Conservation (phyloP, 441 rosid genomes). For the Mallotus japonicus region DNA sequence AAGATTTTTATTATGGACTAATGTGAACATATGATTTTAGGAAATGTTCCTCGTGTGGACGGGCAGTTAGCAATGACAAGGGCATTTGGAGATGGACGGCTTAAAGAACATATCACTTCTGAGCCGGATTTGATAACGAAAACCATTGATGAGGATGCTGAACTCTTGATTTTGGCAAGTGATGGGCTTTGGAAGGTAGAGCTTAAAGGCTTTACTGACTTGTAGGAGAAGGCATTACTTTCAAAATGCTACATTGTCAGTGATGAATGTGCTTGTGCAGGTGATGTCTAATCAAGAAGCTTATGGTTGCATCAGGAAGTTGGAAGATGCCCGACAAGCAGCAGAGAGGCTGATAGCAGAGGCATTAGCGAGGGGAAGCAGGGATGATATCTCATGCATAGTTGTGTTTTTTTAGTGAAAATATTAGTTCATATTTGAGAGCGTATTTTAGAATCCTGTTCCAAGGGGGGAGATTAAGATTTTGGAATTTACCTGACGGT, state of each 20-base stretch:
- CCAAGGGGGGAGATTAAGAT: no score
- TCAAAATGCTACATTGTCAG: no score
- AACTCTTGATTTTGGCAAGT: conserved; percentile 50
- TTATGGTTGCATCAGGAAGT: conserved; percentile 23
- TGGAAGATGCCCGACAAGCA: conserved; percentile 33
- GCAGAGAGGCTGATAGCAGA: conserved; percentile 32
- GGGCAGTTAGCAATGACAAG: conserved; percentile 49
- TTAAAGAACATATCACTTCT: conserved; percentile 47
- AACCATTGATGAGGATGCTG: conserved; percentile 15
- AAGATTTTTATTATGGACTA: no score
- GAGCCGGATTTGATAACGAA: conserved; percentile 32
- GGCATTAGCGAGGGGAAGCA: conserved; percentile 36
- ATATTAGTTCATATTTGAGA: neutral
- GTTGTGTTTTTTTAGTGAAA: conserved; percentile 33
- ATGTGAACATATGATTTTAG: conserved; percentile 8
- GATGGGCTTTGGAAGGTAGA: conserved; percentile 60
- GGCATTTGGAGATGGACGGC: conserved; percentile 49
- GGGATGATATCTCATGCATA: conserved; percentile 54
- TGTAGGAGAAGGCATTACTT: no score
- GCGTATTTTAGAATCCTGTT: no score
- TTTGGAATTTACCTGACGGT: no score
- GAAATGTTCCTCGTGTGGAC: conserved; percentile 46
- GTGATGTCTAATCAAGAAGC: conserved; percentile 56
- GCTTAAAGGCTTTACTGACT: no score
- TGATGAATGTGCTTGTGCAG: conserved; percentile 18